These are phyloP conservation scores for Cubamyces sp. DNA, from an alignment of 768 basidiomycete genomes.

Conservation along the genomic window DNA sequence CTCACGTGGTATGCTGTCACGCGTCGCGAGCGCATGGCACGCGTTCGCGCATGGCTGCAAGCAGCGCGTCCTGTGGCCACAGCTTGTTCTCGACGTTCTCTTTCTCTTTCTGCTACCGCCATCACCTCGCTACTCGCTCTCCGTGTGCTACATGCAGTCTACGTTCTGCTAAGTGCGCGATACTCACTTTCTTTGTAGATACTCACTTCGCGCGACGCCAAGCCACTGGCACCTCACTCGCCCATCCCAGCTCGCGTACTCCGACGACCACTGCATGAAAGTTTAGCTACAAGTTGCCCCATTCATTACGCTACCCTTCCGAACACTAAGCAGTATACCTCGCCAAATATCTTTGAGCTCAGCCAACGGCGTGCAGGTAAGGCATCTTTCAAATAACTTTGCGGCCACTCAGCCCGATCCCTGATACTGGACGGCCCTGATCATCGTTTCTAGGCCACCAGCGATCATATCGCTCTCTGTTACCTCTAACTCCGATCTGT, in stretches of 20 bases:
- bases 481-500: background rate
- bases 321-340: no score
- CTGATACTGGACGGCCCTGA: background rate
- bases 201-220: no score
- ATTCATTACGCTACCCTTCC: no score
- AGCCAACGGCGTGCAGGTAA: no score
- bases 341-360: no score
- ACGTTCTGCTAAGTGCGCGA: no score
- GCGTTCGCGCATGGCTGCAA: conserved; percentile 88
- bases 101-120: conserved; percentile 48
- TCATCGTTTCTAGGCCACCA: background rate
- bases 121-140: conserved; percentile 33
- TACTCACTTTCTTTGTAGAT: background rate
- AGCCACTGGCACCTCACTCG: no score
- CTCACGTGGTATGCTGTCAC: conserved; percentile 58
- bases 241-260: no score
- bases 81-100: conserved; percentile 59
- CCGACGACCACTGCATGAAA: no score
- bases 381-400: no score
- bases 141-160: background rate
- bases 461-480: background rate
- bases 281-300: no score
- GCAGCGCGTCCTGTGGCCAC: conserved; percentile 62
- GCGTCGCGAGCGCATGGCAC: conserved; percentile 48
- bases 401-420: background rate